A percentile compares a stretch with the other conserved stretches of the same genome.
phyloP scores from a whole-genome alignment of 2,329 filamentous ascomycete species.

The Fusarium beomiforme region DNA sequence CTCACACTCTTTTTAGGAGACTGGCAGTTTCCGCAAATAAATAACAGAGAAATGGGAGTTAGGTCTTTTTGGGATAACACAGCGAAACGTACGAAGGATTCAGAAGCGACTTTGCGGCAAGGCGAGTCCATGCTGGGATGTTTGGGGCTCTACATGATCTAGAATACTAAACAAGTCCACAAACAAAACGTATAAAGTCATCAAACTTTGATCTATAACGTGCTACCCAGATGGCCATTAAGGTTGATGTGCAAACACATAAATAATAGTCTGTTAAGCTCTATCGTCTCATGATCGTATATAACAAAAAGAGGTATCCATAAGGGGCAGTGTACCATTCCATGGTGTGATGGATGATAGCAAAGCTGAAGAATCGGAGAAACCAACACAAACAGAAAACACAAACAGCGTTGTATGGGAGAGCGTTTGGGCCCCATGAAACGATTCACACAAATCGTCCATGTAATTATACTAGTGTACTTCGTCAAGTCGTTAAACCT shows the following conservation, averaged over 20 bases:
- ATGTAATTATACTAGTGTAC: conserved; percentile 35
- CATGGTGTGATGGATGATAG: neutral
- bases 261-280: conserved; percentile 25
- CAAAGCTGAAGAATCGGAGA: conserved; percentile 26
- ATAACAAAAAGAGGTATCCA: conserved; percentile 42
- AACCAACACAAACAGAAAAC: conserved; percentile 21
- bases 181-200: neutral
- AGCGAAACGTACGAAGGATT: neutral
- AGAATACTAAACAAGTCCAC: neutral
- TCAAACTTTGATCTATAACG: neutral
- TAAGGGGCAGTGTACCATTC: conserved; percentile 29
- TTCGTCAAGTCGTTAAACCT: conserved; percentile 42
- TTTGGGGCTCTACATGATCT: neutral
- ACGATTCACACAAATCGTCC: conserved; percentile 14
- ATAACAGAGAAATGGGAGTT: neutral
- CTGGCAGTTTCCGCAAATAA: neutral
- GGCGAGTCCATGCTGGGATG: too few species aligned
- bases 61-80: neutral
- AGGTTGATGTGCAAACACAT: neutral
- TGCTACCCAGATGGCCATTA: neutral
- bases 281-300: conserved; percentile 33
- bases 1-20: conserved; percentile 28
- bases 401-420: conserved; percentile 18
- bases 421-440: conserved; percentile 25
- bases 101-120: neutral